phyloP scores from a whole-genome alignment of 176 grass and related monocot genomes.

The Metroxylon sagu region DNA sequence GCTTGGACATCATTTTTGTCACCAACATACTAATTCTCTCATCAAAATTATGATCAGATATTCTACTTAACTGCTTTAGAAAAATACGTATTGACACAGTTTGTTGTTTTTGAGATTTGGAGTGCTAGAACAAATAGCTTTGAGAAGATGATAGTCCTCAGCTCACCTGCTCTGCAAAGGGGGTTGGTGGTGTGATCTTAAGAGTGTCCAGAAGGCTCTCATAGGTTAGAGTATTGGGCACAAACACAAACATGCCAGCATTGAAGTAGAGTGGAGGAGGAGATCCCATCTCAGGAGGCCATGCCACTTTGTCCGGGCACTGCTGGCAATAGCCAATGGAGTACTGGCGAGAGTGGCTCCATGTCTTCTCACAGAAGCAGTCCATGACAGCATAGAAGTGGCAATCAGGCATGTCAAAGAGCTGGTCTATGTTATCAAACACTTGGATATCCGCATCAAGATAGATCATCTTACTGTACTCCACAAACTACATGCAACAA shows the following conservation, averaged over 20 bases:
- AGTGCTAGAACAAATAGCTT: too few species aligned
- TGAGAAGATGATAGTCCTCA: too few species aligned
- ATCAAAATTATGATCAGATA: too few species aligned
- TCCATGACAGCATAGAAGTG: slow-evolving; percentile 20
- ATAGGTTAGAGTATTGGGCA: neutral
- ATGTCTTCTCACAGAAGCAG: slow-evolving; percentile 17
- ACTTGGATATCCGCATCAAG: slow-evolving; percentile 20
- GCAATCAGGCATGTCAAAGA: slow-evolving; percentile 12
- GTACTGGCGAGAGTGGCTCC: slow-evolving; percentile 23
- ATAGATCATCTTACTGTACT: slow-evolving; percentile 20
- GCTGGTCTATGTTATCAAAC: slow-evolving; percentile 21
- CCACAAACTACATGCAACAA: slow-evolving; percentile 9
- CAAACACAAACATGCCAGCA: slow-evolving; percentile 13
- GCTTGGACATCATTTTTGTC: too few species aligned
- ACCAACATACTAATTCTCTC: too few species aligned
- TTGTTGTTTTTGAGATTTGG: too few species aligned
- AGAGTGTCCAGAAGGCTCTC: slow-evolving; percentile 5
- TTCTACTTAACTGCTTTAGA: too few species aligned
- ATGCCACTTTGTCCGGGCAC: slow-evolving; percentile 14
- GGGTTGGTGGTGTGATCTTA: slow-evolving; percentile 14
- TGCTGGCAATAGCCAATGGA: slow-evolving; percentile 17
- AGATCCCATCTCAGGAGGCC: slow-evolving; percentile 13
- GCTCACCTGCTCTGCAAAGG: slow-evolving; percentile 13
- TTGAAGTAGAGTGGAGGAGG: slow-evolving; percentile 16
- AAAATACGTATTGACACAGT: too few species aligned